phyloP scores from a whole-genome alignment of 2,329 filamentous ascomycete genomes.

The Verticillium nonalfalfae region DNA sequence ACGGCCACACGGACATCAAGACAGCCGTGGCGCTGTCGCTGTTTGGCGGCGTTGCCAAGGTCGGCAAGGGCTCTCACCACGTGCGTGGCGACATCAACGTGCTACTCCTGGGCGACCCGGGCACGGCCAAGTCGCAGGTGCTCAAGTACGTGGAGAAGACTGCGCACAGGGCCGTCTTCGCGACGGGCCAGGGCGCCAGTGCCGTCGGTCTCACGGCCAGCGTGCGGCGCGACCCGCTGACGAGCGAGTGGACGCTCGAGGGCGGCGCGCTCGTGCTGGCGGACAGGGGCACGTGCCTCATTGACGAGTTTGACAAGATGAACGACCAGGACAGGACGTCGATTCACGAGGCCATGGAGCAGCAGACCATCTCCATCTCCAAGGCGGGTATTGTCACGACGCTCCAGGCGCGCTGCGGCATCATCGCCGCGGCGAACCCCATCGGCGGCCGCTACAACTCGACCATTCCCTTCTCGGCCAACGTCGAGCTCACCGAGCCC shows the following conservation, averaged over 20 bases:
- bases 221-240: constrained; percentile 90
- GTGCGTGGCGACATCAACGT: constrained; percentile 98
- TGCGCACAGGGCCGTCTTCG: constrained; percentile 92
- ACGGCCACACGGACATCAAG: constrained; percentile 95
- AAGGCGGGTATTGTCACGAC: constrained; percentile 98
- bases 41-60: constrained; percentile 91
- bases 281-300: constrained; percentile 89
- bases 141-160: constrained; percentile 98
- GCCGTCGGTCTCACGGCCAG: constrained; percentile 96
- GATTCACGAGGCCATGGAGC: constrained; percentile 99
- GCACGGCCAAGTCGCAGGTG: constrained; percentile 96
- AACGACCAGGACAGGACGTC: constrained; percentile 97
- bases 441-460: constrained; percentile 96
- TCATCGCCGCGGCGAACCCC: constrained; percentile 94
- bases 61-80: constrained; percentile 78
- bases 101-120: constrained; percentile 88
- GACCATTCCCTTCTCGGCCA: constrained; percentile 90
- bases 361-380: constrained; percentile 98
- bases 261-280: constrained; percentile 92
- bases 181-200: constrained; percentile 93
- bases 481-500: constrained; percentile 93
- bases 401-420: constrained; percentile 88
- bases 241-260: constrained; percentile 95
- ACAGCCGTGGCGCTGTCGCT: constrained; percentile 90
- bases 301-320: constrained; percentile 99